phyloP scores from a whole-genome alignment of 192 early-diverging fungal species.

The Backusella macrospora region DNA sequence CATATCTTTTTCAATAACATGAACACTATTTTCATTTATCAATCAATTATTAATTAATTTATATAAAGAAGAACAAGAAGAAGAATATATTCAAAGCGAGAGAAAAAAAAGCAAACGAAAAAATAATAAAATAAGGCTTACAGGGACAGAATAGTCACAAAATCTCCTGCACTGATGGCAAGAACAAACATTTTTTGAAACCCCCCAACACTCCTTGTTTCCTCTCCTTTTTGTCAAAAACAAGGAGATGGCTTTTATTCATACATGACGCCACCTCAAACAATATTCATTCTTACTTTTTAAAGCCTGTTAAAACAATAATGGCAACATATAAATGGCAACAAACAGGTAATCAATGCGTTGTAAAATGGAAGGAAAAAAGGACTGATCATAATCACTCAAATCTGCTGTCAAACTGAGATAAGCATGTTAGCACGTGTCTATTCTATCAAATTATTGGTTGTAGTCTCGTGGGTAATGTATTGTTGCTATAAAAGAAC shows the following conservation, averaged over 20 bases:
- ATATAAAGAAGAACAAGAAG: not conserved
- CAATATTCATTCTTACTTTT: not conserved
- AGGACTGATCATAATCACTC: not conserved
- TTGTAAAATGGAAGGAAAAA: not conserved
- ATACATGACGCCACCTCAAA: not conserved
- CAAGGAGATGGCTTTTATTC: not conserved
- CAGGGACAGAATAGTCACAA: not conserved
- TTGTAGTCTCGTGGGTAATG: not conserved
- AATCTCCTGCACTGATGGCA: not conserved
- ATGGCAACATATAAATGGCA: not conserved
- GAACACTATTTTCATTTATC: not conserved
- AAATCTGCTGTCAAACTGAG: not conserved
- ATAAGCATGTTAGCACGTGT: constrained; percentile 2
- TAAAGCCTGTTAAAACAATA: not conserved
- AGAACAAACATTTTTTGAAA: not conserved
- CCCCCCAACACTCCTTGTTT: not conserved
- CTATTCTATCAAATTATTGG: not conserved
- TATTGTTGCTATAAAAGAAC: not conserved
- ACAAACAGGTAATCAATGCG: not conserved
- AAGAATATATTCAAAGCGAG: not conserved
- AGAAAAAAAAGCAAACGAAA: not conserved
- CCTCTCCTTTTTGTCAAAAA: not conserved
- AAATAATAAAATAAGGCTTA: not conserved
- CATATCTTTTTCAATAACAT: not conserved
- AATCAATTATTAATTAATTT: not conserved